Base-by-base conservation (phyloP, 1,284 basidiomycete genomes). In the Bondarzewia mesenterica region DNA sequence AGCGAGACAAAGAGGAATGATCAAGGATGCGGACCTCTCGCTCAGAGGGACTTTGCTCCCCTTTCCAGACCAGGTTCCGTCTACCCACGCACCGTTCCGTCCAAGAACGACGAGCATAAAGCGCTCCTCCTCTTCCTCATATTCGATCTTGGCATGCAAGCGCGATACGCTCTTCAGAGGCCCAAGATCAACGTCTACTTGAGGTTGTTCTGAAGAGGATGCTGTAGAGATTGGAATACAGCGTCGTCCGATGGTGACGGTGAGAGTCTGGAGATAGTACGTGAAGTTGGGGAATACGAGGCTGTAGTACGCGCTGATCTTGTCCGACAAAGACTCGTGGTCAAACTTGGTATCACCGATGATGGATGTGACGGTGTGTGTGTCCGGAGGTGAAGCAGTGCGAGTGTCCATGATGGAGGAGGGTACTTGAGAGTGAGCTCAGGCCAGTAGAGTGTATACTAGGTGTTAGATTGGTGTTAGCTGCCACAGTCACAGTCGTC, bases 61-160 rank as follows among this genome's bases (percentile, higher is more conserved):
- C 61, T 88, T 87, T 16, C 87, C 87, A 50, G 85, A 88, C 88
- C 93, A 99, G 12, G 93, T 82, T 42, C 94, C 93, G 58, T 99
- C 95, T 2, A 99, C 93, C 84, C 94, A 98, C 7, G 93, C 93
- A 10, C 96, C 96, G 60, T 99, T 99, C 50, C 95, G 75, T 10
- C 96, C 96, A 29, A 91, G 76, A 35, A 99, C 94, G 54, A 86
- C 82, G 42, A 99, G 77, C 25, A 93, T 85, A 69, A 94, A 99
- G 59, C 82, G 81, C 62, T 92, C 90, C 52, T 89, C 83, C 20
- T 87, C 80, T 57, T 85, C 80, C 70, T 91, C 88, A 62, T 89
- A 96, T 65, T 91, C 92, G 60, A 99, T 94, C 71, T 85, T 87
- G 45, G 96, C 96, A 63, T 99, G 96, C 14, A 96, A 75, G 21